Evolutionary conservation across 495 filamentous ascomycete species (phyloP), one percentile per base, ranked within the genome.

Genomic region (Aspergillus sparsus): DNA sequence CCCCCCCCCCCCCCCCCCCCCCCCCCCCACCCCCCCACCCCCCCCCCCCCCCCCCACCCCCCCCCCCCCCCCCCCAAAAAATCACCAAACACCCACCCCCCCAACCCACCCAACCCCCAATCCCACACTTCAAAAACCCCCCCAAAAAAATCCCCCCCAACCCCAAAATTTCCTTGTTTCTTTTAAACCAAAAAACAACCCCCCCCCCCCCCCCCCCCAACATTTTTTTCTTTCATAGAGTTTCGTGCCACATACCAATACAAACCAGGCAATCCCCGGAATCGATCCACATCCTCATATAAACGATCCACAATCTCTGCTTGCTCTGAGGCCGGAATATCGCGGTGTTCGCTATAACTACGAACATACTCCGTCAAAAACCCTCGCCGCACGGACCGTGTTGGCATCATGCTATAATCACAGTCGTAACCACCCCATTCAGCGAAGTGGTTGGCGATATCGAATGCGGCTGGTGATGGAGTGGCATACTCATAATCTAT

Each of bases 401-500:
- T 95, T 3, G 94, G 94, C 44, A 97, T 81, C 68, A 87, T 86
- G 62, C 75, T 85, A 73, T 86, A 91, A 71, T 99, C 92, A 82
- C 94, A 99, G 63, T 94, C 90, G 68, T 96, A 96, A 57, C 94
- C 94, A 54, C 88, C 93, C 93, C 94, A 99, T 78, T 99, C 94
- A 44, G 95, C 91, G 70, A 99, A 93, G 80, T 99, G 94, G 80
- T 99, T 99, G n/a, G 94, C 88, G 57, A 99, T 85, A 71, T 99
- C 94, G 72, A 99, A 99, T n/a, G 94, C 91, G 12, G 93, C 90
- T 1, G 95, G 94, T 7, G 92, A 92, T 2, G 95, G 92, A 0
- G 91, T 92, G 8, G 93, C 91, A 70, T 94, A 96, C 75, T 99
- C 94, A 77, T 98, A 99, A 74, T 99, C 94, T 67, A 99, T 98